A percentile compares a stretch with the other conserved stretches of the same genome.
These are phyloP conservation scores for Kwoniella shivajii DNA, from an alignment of 1,284 basidiomycete genomes.

Conservation along the genomic window DNA sequence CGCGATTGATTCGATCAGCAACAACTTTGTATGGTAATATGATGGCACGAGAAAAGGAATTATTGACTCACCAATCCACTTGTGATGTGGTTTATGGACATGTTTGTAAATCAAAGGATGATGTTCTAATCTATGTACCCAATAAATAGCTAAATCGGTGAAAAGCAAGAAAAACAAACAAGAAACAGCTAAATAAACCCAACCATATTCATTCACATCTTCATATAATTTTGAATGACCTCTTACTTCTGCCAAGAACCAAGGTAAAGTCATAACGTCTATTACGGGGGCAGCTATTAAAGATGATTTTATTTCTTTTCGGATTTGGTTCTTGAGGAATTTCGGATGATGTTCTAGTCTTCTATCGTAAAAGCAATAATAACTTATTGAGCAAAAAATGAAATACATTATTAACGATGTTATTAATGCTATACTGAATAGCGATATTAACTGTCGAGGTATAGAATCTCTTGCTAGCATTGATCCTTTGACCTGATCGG, in stretches of 20 bases:
- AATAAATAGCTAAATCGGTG: constrained; percentile 91
- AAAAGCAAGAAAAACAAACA: constrained; percentile 75
- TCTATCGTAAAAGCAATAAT: constrained; percentile 88
- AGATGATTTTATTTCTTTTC: constrained; percentile 77
- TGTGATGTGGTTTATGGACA: constrained; percentile 96
- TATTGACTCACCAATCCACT: constrained; percentile 87
- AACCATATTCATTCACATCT: constrained; percentile 64
- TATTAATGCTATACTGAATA: constrained; percentile 72
- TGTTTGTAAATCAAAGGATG: constrained; percentile 84
- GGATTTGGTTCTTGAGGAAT: constrained; percentile 82
- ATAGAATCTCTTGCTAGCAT: constrained; percentile 68
- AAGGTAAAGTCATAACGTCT: constrained; percentile 81
- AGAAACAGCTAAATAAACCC: constrained; percentile 50
- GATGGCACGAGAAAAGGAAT: neutral
- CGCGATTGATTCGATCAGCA: neutral
- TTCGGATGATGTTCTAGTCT: constrained; percentile 94
- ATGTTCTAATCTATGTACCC: constrained; percentile 91
- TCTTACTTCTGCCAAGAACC: constrained; percentile 90
- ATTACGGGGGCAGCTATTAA: constrained; percentile 79
- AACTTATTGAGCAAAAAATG: constrained; percentile 79
- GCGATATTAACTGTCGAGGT: constrained; percentile 75
- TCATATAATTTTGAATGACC: constrained; percentile 83
- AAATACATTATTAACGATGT: constrained; percentile 86
- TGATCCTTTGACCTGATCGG: constrained; percentile 11
- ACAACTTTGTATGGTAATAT: neutral